These are phyloP conservation scores for Umbelopsis sp. DNA, from an alignment of 192 early-diverging fungal genomes.

Conservation along the genomic window DNA sequence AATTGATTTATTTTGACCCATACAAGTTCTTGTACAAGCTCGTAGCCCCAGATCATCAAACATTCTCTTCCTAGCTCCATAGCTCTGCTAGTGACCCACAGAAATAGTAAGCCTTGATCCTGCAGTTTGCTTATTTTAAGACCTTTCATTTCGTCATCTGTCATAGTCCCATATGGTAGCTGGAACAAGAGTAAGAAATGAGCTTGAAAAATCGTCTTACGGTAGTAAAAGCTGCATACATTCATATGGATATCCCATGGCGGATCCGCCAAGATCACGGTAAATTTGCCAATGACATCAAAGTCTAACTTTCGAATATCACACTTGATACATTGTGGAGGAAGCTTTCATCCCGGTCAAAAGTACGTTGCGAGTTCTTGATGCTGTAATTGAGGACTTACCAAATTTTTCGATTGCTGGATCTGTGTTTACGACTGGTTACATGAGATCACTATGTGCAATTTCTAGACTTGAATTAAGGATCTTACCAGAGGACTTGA, in stretches of 20 bases:
- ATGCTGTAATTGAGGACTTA: neutral
- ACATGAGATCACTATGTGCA: no score
- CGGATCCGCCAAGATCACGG: slow-evolving; percentile 67
- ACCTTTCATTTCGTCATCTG: slow-evolving; percentile 63
- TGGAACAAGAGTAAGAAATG: slow-evolving; percentile 13
- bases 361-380: neutral
- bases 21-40: slow-evolving; percentile 62
- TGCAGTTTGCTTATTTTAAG: slow-evolving; percentile 52
- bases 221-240: slow-evolving; percentile 26
- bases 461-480: neutral
- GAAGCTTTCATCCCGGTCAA: slow-evolving; percentile 30
- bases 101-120: slow-evolving; percentile 58
- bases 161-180: slow-evolving; percentile 69
- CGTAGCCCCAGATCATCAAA: slow-evolving; percentile 52
- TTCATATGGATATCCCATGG: slow-evolving; percentile 73
- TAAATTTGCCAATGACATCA: slow-evolving; percentile 54
- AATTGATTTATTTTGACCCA: slow-evolving; percentile 71
- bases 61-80: slow-evolving; percentile 65
- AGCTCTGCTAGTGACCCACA: slow-evolving; percentile 68
- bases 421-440: no score
- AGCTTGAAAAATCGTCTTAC: no score
- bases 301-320: slow-evolving; percentile 62
- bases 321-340: slow-evolving; percentile 66
- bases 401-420: neutral
- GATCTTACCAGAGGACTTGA: neutral